phyloP scores from a whole-genome alignment of 2,329 filamentous ascomycete species.

The Colletotrichum incanum region DNA sequence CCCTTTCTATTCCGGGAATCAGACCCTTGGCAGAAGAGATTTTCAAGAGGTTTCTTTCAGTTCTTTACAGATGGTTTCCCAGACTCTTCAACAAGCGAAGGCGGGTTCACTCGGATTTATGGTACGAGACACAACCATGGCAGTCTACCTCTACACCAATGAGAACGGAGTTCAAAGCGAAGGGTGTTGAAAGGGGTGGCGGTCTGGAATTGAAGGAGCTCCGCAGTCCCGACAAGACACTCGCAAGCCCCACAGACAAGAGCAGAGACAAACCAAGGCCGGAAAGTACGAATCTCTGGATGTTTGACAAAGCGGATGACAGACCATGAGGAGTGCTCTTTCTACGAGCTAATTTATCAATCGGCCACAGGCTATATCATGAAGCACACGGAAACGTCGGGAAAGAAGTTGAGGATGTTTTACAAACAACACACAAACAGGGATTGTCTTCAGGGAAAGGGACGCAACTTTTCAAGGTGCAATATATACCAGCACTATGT shows the following conservation, averaged over 20 bases:
- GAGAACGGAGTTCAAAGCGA: constrained; percentile 10
- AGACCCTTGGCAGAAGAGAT: constrained; percentile 56
- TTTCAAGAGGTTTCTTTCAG: neutral
- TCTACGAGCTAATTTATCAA: neutral
- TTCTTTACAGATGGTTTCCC: constrained; percentile 6
- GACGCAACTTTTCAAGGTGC: neutral
- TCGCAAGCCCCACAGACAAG: neutral
- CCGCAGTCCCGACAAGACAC: neutral
- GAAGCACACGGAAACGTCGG: neutral
- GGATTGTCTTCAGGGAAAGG: neutral
- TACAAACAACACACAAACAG: neutral
- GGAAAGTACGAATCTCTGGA: constrained; percentile 20
- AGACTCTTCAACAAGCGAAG: neutral
- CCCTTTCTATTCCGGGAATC: constrained; percentile 65
- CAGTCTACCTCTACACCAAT: constrained; percentile 11
- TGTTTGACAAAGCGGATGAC: neutral
- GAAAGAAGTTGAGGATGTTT: no score
- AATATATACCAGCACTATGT: neutral
- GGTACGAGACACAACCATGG: constrained; percentile 31
- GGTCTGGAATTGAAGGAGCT: constrained; percentile 7
- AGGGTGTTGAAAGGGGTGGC: constrained; percentile 3
- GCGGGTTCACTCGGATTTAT: constrained; percentile 7
- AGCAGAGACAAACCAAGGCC: neutral
- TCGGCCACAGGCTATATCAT: neutral
- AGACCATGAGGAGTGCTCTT: no score